Evolutionary conservation across 768 basidiomycete species (phyloP), one percentile per base, ranked within the genome.

Genomic region (Lentinula aciculospora): DNA sequence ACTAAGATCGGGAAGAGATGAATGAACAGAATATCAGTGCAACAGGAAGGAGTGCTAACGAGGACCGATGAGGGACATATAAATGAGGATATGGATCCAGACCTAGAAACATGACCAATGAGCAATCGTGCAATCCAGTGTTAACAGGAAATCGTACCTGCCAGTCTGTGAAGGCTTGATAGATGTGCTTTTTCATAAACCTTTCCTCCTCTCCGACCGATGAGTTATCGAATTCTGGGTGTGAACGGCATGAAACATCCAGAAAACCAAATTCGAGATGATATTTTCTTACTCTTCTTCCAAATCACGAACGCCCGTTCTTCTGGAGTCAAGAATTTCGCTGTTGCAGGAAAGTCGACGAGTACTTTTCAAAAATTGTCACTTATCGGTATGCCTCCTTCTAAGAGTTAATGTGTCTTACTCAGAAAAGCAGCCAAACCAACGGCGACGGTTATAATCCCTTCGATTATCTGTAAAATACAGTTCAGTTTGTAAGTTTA

Each of bases 191-290:
- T 59, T 74, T 59, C 34, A 79, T 75, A 63, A 85, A 84, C 50
- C 76, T 73, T 56, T 89, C 86, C 56, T 83, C 84, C 65, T 84
- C 86, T 4, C 80, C 76, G 1, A 81, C 78, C 28, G 76, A 80
- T 1, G 80, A 80, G 58, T 80, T 81, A 62, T 80, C 77, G 58
- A 77, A 83, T 64, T 81, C 83, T 83, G 49, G 28, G 28, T 3
- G 19, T 13, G 4, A 17, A 56, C 6, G 31, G 6, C 8, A 17
- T 34, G 32, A 34, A 25, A 15, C 5, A 7, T 19, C 4, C 23
- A 28, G n/a, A n/a, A n/a, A n/a, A 2, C 10, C 27, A 37, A n/a
- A 49, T 21, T 6, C 21, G 8, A 28, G 25, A 28, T 12, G 25
- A 27, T 25, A 4, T 3, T 15, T 3, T 57, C 76, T 25, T 63